Evolutionary conservation across 371 early-diverging fungal species (phyloP).

Genomic region (Mortierella sp.): DNA sequence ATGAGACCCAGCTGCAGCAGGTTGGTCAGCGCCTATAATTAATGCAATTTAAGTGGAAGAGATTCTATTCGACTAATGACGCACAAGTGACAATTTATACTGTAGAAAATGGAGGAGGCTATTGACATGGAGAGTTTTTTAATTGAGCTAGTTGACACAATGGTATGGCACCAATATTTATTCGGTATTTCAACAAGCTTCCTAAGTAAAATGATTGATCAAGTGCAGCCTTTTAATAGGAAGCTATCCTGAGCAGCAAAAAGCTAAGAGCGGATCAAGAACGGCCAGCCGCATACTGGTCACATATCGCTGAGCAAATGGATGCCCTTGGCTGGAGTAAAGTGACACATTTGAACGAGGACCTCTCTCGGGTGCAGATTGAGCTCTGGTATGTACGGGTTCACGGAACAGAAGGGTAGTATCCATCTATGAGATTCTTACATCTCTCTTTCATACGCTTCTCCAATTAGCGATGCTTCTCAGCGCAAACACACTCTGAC

Average conservation of each 20-base stretch:
- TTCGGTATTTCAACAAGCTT: background rate
- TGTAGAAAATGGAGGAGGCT: slow-evolving; percentile 51
- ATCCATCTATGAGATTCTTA: too few relatives aligned
- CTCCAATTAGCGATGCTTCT: slow-evolving; percentile 26
- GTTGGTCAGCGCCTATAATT: background rate
- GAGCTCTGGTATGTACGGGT: slow-evolving; percentile 29
- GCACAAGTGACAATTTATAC: too few relatives aligned
- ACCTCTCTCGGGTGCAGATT: slow-evolving; percentile 31
- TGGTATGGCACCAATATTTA: slow-evolving; percentile 21
- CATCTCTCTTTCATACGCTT: background rate
- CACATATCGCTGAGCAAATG: slow-evolving; percentile 32
- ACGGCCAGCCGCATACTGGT: slow-evolving; percentile 29
- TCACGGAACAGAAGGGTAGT: background rate
- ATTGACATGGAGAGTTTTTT: slow-evolving; percentile 40
- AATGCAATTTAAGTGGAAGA: too few relatives aligned
- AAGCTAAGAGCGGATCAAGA: slow-evolving; percentile 4
- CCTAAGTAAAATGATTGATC: background rate
- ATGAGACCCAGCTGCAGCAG: slow-evolving; percentile 39
- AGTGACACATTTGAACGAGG: slow-evolving; percentile 22
- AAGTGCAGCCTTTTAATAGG: slow-evolving; percentile 14
- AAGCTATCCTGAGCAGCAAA: slow-evolving; percentile 30
- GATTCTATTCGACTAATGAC: too few relatives aligned
- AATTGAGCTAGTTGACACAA: slow-evolving; percentile 42
- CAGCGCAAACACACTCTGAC: slow-evolving; percentile 33
- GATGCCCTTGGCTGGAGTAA: slow-evolving; percentile 49